phyloP scores from a whole-genome alignment of 768 basidiomycete species.

The Neoboletus magnificus region DNA sequence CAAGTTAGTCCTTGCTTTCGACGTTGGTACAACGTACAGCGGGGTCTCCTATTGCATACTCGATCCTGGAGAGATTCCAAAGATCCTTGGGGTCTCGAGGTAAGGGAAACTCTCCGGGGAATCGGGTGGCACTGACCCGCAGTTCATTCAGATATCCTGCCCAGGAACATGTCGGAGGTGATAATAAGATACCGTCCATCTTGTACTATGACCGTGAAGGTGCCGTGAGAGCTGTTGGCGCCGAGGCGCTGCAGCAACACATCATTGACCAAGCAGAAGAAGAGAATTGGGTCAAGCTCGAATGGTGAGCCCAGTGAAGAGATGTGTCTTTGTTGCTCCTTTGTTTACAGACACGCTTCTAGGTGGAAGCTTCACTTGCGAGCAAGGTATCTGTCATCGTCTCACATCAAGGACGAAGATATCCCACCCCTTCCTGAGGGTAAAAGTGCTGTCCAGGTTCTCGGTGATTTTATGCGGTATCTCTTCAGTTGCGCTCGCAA shows the following conservation, averaged over 20 bases:
- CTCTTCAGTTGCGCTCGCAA: slow-evolving; percentile 21
- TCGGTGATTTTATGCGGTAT: slow-evolving; percentile 29
- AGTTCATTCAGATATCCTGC: slow-evolving; percentile 39
- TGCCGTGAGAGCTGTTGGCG: slow-evolving; percentile 39
- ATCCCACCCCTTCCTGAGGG: slow-evolving; percentile 24
- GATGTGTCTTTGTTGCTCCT: not conserved
- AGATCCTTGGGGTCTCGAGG: slow-evolving; percentile 29
- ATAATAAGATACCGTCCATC: slow-evolving; percentile 48
- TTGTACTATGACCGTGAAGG: slow-evolving; percentile 45
- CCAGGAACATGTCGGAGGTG: slow-evolving; percentile 42
- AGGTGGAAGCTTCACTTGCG: slow-evolving; percentile 39
- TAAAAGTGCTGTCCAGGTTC: slow-evolving; percentile 18
- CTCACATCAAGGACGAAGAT: slow-evolving; percentile 21
- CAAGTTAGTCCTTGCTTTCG: slow-evolving; percentile 43
- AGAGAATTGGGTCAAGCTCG: slow-evolving; percentile 35
- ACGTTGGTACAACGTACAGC: slow-evolving; percentile 44
- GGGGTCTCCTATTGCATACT: slow-evolving; percentile 38
- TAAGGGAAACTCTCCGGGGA: not conserved
- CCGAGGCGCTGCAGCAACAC: slow-evolving; percentile 37
- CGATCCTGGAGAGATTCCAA: slow-evolving; percentile 34
- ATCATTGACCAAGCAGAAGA: slow-evolving; percentile 40
- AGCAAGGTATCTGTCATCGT: slow-evolving; percentile 22
- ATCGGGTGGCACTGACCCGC: not conserved
- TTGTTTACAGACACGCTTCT: not conserved
- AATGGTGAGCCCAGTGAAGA: slow-evolving; percentile 31